Base-by-base conservation (phyloP, 345 rosid genomes). In the Schrenkiella parvula region DNA sequence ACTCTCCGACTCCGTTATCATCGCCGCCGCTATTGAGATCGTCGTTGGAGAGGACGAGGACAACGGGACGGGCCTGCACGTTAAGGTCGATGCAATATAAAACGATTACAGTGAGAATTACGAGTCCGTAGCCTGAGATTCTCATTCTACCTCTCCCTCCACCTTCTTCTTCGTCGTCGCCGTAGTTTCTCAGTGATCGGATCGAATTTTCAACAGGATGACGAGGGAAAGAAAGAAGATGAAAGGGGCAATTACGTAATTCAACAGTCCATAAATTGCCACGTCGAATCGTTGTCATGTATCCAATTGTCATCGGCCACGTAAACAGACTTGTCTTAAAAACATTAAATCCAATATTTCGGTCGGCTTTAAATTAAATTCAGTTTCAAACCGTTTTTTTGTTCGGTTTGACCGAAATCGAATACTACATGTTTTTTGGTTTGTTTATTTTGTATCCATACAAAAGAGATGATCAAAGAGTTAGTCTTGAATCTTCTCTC, bases 31-130 rank as follows among this genome's bases (percentile, higher is more conserved):
- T 93, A 71, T 87, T 89, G 76, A 91, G 92, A 82, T 91, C 98
- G 56, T 95, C 98, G 48, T 83, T 92, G 4, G 97, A 81, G 74
- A 95, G 87, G 50, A 88, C 62, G 73, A 95, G 87, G 61, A 89
- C 80, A 79, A 81, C 81, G 58, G 93, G 87, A 57, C 95, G 89
- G 2, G 92, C 93, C 34, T 55, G n/a, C 43, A 84, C 84, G 44
- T 80, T 76, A 66, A 59, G 18, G 0, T 79, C 77, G 13, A 67
- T 23, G 64, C 68, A 73, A 64, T 62, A 76, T 60, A 73, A 25
- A 46, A 82, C 14, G 34, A 89, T 55, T 52, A 84, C 60, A 73
- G 53, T 82, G 68, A 86, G 18, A 12, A 70, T 13, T 7, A 76
- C 55, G 32, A 64, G 17, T 38, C 47, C 14, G 39, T n/a, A 23